These are phyloP conservation scores for Viola pubescens DNA, from an alignment of 441 rosid genomes.

Conservation along the genomic window DNA sequence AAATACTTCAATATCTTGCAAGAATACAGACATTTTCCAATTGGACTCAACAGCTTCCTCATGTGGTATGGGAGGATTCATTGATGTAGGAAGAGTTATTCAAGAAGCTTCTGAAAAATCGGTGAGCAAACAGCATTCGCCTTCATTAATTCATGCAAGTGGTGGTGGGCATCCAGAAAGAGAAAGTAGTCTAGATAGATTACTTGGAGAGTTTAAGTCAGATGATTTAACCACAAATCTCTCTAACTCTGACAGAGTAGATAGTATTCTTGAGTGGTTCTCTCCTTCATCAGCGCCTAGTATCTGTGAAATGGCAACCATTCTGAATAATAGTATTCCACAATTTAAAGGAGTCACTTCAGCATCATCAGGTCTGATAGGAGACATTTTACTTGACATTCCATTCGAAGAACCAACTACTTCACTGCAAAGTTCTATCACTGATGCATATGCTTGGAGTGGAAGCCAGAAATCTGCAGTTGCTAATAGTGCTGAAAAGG, in stretches of 20 bases:
- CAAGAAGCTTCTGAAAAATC: too few relatives aligned
- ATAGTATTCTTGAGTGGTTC: slow-evolving; percentile 49
- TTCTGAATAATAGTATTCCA: slow-evolving; percentile 18
- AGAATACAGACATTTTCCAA: slow-evolving; percentile 10
- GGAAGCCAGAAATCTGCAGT: slow-evolving; percentile 19
- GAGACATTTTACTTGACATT: slow-evolving; percentile 17
- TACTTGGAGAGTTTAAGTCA: slow-evolving; percentile 29
- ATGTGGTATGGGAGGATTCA: too few relatives aligned
- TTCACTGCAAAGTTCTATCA: slow-evolving; percentile 27
- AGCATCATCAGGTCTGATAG: slow-evolving; percentile 20
- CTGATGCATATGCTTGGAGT: slow-evolving; percentile 19
- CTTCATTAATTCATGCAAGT: slow-evolving; percentile 10
- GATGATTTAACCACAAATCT: slow-evolving; percentile 34
- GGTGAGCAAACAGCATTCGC: too few relatives aligned
- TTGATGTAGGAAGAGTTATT: too few relatives aligned
- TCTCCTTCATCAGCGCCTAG: slow-evolving; percentile 34
- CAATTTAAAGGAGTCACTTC: slow-evolving; percentile 20
- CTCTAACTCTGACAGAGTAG: slow-evolving; percentile 36
- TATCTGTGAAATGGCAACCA: slow-evolving; percentile 19
- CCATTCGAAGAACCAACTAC: slow-evolving; percentile 23
- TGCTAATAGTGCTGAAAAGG: slow-evolving; percentile 28
- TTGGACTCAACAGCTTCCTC: slow-evolving; percentile 20
- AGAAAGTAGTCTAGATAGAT: slow-evolving; percentile 20
- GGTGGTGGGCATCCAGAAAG: slow-evolving; percentile 21
- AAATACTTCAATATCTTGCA: slow-evolving; percentile 6